Percentiles rank a stretch among this genome's conserved stretches.
Evolutionary conservation across 2,329 filamentous ascomycete species (phyloP).

Genomic region (Colletotrichum brevisporum): DNA sequence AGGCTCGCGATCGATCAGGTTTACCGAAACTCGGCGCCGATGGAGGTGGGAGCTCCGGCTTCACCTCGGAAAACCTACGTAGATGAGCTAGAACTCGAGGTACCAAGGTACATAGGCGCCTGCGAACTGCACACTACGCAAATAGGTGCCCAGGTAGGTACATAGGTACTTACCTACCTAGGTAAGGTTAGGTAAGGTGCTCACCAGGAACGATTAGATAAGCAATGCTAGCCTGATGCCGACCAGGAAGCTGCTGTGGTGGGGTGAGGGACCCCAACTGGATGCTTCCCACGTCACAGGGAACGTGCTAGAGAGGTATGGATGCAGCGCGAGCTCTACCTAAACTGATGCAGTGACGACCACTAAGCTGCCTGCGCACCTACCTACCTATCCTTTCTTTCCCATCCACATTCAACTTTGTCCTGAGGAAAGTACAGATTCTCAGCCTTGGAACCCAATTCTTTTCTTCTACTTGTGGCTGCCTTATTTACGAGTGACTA

Average conservation of each 20-base stretch:
- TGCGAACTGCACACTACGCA: too few species aligned
- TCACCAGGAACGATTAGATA: conserved; percentile 5
- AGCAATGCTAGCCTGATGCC: background rate
- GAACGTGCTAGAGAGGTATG: conserved; percentile 35
- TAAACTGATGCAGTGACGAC: conserved; percentile 33
- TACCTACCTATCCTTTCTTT: background rate
- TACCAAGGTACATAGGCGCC: too few species aligned
- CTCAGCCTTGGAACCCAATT: too few species aligned
- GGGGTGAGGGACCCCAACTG: too few species aligned
- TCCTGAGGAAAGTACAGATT: too few species aligned
- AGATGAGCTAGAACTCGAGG: too few species aligned
- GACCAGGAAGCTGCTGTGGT: too few species aligned
- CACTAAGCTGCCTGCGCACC: conserved; percentile 30
- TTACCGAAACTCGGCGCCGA: conserved; percentile 34
- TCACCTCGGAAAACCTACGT: conserved; percentile 37
- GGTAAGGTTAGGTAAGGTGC: background rate
- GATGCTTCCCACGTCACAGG: conserved; percentile 26
- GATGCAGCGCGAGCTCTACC: conserved; percentile 30
- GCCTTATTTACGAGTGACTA: too few species aligned
- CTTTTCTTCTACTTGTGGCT: too few species aligned
- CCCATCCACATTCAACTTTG: background rate
- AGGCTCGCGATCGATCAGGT: conserved; percentile 14
- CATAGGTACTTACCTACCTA: background rate
- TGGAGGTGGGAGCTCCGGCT: conserved; percentile 28
- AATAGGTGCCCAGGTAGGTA: too few species aligned